Base-by-base conservation (phyloP, 192 early-diverging fungal genomes). In the Podila epigama region DNA sequence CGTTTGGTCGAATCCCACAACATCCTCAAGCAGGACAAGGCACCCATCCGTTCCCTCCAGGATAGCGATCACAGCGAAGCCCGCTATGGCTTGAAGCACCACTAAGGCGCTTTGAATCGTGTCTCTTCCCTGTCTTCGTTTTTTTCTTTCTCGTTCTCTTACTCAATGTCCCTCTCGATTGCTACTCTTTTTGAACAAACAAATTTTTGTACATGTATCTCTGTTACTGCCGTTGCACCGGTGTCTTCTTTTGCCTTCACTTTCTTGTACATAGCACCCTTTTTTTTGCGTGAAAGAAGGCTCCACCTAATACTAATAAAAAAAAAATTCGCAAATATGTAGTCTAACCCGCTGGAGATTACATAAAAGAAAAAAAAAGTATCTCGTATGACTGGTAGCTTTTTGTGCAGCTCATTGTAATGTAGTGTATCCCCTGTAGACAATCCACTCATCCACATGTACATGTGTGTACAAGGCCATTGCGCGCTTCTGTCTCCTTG, bases 1-100 rank as follows among this genome's bases (percentile, higher is more conserved):
- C 66, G 66, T 37, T 50, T 77, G 42, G 60, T 77, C 9, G 73
- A 77, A 20, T 77, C 73, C 15, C 73, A 68, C 28, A 77, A 61
- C 50, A 66, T 37, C 29, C 66, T 68, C 22, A 77, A 77, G 73
- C 73, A 77, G 61, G 73, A 77, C 66, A 66, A 64, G 60, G 73
- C 73, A 35, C 41, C 66, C 18, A 68, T 77, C 25, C 73, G 68
- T 22, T 22, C 61, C 35, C 68, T 68, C 55, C 54, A 50, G 29
- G 73, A 77, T 68, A 66, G 61, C 20, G 73, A 77, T 31, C 73
- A 77, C 51, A 60, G 48, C 56, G 73, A 77, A 33, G 35, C 73
- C 29, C 73, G 73, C 48, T 77, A 61, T 5, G n/a, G 18, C 53
- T 0, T 64, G 33, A 77, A 77, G 66, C 73, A 77, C 50, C 68